Evolutionary conservation across 1,284 basidiomycete genomes (phyloP), one percentile per base, ranked within the genome.

Genomic region (Rhodotorula sp.): DNA sequence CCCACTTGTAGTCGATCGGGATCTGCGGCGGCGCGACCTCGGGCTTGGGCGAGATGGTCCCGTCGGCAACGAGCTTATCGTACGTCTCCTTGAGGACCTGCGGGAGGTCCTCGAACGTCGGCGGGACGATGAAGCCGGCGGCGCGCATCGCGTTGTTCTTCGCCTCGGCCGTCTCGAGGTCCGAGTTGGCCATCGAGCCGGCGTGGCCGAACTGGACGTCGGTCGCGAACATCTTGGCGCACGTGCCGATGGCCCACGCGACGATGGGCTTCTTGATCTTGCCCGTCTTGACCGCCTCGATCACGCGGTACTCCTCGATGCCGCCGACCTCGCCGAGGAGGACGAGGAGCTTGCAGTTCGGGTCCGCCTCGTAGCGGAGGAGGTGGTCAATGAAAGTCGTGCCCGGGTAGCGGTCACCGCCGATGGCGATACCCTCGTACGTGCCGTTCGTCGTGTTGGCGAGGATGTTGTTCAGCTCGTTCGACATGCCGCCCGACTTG

Each of bases 1-100:
- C 96, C 96, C 96, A 98, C 86, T 98, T 97, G 90, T 98, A 99
- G 86, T 99, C 96, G 92, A 98, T 96, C 39, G 96, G 96, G 82
- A 98, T 98, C 76, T 92, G 89, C 34, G 96, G 96, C 44, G 95
- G 94, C 54, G 94, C 91, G 70, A 89, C 86, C 85, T 98, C 96
- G 63, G 85, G 78, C 85, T 89, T 86, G 77, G 89, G 90, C 61
- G 85, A 83, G 82, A 98, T 89, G 58, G 84, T 80, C 64, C 94
- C 93, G 59, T 82, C 82, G 75, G 83, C 81, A 68, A 98, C 91
- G 75, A 99, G 90, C 73, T 84, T 85, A 78, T 94, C 88, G 85
- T 97, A 99, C 32, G 91, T 90, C 80, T 89, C 87, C 83, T 88
- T 88, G 80, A 98, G 86, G 66, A 91, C 90, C 59, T 86, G 85